A percentile compares a stretch with the other conserved stretches of the same genome.
These are phyloP conservation scores for Lichtheimia ornata DNA, from an alignment of 371 early-diverging fungal species.

Conservation along the genomic window DNA sequence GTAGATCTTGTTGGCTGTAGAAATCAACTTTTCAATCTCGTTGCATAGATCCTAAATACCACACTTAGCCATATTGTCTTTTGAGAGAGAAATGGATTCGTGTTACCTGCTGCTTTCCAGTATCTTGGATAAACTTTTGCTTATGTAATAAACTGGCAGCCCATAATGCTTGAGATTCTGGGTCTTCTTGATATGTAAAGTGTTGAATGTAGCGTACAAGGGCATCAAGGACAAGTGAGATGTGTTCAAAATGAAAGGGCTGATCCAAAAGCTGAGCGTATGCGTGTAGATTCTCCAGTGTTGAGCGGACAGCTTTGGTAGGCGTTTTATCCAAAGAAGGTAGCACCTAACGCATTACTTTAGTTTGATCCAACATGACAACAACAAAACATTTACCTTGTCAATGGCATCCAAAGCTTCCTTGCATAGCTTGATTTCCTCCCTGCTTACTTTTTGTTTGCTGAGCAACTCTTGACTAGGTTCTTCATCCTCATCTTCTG, in stretches of 20 bases:
- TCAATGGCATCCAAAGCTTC: conserved; percentile 32
- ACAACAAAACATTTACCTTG: conserved; percentile 15
- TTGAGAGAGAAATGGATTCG: too few relatives aligned
- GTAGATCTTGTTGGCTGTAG: conserved; percentile 22
- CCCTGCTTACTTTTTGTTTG: conserved; percentile 31
- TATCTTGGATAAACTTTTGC: conserved; percentile 22
- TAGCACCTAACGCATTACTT: conserved; percentile 5
- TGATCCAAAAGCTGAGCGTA: conserved; percentile 35
- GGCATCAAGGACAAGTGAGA: conserved; percentile 19
- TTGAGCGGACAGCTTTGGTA: conserved; percentile 13
- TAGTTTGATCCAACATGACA: background rate
- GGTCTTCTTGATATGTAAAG: conserved; percentile 22
- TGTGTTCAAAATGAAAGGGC: conserved; percentile 24
- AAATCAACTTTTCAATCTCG: conserved; percentile 19
- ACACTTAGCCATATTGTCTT: too few relatives aligned
- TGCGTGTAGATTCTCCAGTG: conserved; percentile 24
- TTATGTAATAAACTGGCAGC: conserved; percentile 36
- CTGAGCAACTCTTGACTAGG: conserved; percentile 26
- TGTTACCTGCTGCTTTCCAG: conserved; percentile 17
- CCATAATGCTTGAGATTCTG: conserved; percentile 29
- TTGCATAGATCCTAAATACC: conserved; percentile 9
- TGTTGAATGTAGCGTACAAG: conserved; percentile 22
- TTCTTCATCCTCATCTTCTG: conserved; percentile 32
- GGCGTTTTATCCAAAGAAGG: background rate
- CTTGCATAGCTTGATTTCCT: conserved; percentile 33